Percentiles rank a stretch among this genome's conserved stretches.
These are phyloP conservation scores for Tolypocladium guangdongense DNA, from an alignment of 2,329 filamentous ascomycete genomes.

Conservation along the genomic window DNA sequence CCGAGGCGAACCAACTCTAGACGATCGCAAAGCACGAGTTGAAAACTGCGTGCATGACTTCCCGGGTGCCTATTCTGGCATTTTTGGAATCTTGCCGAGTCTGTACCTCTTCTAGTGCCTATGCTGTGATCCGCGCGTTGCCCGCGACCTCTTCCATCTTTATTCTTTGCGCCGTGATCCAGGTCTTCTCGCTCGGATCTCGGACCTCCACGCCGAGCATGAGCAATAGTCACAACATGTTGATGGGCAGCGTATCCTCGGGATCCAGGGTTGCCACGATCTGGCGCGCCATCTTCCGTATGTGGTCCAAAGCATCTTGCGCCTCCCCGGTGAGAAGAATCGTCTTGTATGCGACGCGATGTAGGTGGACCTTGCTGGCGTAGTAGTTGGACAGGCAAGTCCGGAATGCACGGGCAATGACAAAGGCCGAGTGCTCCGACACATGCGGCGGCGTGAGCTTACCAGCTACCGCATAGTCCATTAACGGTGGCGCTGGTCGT, in stretches of 20 bases:
- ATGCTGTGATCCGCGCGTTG: conserved; percentile 32
- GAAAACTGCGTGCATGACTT: conserved; percentile 37
- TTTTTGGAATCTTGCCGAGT: conserved; percentile 21
- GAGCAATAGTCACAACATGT: too few species aligned
- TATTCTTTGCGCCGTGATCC: conserved; percentile 40
- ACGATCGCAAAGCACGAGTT: conserved; percentile 43
- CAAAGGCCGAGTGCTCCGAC: conserved; percentile 34
- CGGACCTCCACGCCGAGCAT: conserved; percentile 33
- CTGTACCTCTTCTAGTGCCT: conserved; percentile 35
- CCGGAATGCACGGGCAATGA: conserved; percentile 41
- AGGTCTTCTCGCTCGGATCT: conserved; percentile 32
- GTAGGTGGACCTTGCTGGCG: conserved; percentile 43
- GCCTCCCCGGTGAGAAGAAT: conserved; percentile 2
- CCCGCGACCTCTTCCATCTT: conserved; percentile 33
- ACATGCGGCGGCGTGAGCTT: conserved; percentile 36
- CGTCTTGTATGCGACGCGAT: conserved; percentile 45
- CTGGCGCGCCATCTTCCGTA: too few species aligned
- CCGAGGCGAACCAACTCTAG: conserved; percentile 2
- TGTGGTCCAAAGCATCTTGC: too few species aligned
- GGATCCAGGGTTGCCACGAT: too few species aligned
- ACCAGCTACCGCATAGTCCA: conserved; percentile 44
- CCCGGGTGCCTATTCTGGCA: conserved; percentile 32
- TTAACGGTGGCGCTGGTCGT: conserved; percentile 37
- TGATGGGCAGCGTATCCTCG: too few species aligned
- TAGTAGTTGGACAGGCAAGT: conserved; percentile 47